A percentile compares a stretch with the other conserved stretches of the same genome.
Conservation (phyloP, 352 stramenopile genomes). For the Globisporangium takayamanum region DNA sequence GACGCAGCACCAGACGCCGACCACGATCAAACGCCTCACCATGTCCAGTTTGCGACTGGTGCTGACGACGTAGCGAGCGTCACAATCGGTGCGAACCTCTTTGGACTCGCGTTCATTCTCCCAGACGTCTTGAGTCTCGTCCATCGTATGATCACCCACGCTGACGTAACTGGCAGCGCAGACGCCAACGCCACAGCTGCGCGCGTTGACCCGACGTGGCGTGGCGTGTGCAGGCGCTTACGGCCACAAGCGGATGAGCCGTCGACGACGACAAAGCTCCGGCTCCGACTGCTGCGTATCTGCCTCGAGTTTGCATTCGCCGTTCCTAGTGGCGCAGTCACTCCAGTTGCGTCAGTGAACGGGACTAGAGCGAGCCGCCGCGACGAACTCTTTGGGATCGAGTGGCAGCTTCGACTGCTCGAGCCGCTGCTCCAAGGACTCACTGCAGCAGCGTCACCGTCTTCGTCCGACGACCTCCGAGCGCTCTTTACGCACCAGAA, state of each 20-base stretch:
- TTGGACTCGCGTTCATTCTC: slow-evolving; percentile 46
- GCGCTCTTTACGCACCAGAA: slow-evolving; percentile 42
- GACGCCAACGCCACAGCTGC: slow-evolving; percentile 5
- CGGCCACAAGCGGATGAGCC: slow-evolving; percentile 4
- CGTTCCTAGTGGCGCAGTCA: slow-evolving; percentile 9
- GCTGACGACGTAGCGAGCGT: slow-evolving; percentile 1
- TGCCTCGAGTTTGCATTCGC: slow-evolving; percentile 54
- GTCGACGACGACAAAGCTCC: slow-evolving; percentile 21
- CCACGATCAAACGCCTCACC: too few relatives aligned
- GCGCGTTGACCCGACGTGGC: slow-evolving; percentile 26
- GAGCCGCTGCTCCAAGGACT: slow-evolving; percentile 18
- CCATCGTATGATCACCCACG: slow-evolving; percentile 22
- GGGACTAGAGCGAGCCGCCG: not conserved
- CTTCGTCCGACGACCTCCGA: slow-evolving; percentile 19
- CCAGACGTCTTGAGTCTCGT: slow-evolving; percentile 36
- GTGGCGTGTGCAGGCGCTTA: slow-evolving; percentile 37
- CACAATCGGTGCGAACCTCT: slow-evolving; percentile 20
- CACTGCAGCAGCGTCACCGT: slow-evolving; percentile 3
- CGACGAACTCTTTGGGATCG: slow-evolving; percentile 20
- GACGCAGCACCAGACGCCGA: not conserved
- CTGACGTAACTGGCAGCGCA: slow-evolving; percentile 10
- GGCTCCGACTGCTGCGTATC: slow-evolving; percentile 34
- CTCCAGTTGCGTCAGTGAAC: slow-evolving; percentile 2
- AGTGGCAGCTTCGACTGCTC: slow-evolving; percentile 45
- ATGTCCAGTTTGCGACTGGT: not conserved